phyloP scores from a whole-genome alignment of 495 filamentous ascomycete species.

The Cladorrhinum samala region DNA sequence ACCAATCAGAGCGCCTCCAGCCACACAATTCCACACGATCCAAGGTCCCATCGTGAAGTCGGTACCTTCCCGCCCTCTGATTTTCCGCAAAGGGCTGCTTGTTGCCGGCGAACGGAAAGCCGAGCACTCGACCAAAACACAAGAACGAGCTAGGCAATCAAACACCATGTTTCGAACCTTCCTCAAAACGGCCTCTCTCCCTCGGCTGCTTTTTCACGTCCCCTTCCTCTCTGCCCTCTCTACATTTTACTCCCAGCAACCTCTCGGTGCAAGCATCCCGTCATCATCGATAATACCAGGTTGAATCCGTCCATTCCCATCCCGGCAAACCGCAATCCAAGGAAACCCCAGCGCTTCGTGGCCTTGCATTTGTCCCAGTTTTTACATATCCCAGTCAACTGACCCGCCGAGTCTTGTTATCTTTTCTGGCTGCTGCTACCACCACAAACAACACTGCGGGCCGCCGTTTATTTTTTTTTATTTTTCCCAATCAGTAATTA shows the following conservation, averaged over 20 bases:
- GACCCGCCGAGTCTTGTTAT: neutral
- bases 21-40: constrained; percentile 15
- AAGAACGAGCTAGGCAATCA: constrained; percentile 16
- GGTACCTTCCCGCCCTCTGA: constrained; percentile 19
- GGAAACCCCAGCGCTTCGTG: neutral
- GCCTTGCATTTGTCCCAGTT: neutral
- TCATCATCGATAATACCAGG: neutral
- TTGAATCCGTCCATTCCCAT: neutral
- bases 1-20: constrained; percentile 19
- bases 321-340: neutral
- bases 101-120: constrained; percentile 9
- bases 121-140: constrained; percentile 20
- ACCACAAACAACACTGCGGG: no score
- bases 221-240: neutral
- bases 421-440: no score
- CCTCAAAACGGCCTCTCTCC: constrained; percentile 18
- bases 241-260: no score
- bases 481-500: neutral
- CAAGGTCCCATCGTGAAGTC: constrained; percentile 12
- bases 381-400: neutral
- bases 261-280: neutral
- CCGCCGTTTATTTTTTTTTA: neutral
- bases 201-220: constrained; percentile 2
- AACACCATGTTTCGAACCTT: constrained; percentile 23
- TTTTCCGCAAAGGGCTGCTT: constrained; percentile 14